Percentiles rank a stretch among this genome's conserved stretches.
phyloP scores from a whole-genome alignment of 1,284 basidiomycete species.

The Takashimella tepidaria region DNA sequence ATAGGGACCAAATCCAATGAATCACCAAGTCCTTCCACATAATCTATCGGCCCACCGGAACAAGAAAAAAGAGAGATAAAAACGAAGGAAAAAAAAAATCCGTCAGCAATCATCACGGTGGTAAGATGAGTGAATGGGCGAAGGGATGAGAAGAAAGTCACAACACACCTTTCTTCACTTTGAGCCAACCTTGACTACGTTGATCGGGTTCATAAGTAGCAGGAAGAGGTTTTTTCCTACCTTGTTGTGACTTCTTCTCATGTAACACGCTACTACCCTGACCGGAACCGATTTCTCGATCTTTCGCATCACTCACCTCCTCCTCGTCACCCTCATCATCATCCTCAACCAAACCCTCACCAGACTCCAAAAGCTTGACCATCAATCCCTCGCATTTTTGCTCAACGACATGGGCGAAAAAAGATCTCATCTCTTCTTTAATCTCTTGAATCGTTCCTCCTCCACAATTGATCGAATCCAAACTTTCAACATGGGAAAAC shows the following conservation, averaged over 20 bases:
- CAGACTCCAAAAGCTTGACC: conserved; percentile 68
- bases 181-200: conserved; percentile 62
- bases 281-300: conserved; percentile 21
- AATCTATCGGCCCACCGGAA: no score
- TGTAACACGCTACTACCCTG: no score
- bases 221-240: conserved; percentile 64
- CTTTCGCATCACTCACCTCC: conserved; percentile 26
- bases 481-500: conserved; percentile 70
- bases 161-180: conserved; percentile 63
- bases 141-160: no score
- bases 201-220: conserved; percentile 84
- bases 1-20: conserved; percentile 61
- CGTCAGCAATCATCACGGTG: conserved; percentile 52
- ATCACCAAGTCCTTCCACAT: conserved; percentile 51
- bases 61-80: no score
- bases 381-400: conserved; percentile 86
- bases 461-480: conserved; percentile 58
- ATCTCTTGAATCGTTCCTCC: no score
- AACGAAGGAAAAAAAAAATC: no score
- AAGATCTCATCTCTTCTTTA: conserved; percentile 62
- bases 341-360: conserved; percentile 36
- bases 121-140: background rate
- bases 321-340: conserved; percentile 20
- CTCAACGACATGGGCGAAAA: conserved; percentile 74
- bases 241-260: conserved; percentile 14